Evolutionary conservation across 2,329 filamentous ascomycete genomes (phyloP).

Genomic region (Mollisiaceae sp.): DNA sequence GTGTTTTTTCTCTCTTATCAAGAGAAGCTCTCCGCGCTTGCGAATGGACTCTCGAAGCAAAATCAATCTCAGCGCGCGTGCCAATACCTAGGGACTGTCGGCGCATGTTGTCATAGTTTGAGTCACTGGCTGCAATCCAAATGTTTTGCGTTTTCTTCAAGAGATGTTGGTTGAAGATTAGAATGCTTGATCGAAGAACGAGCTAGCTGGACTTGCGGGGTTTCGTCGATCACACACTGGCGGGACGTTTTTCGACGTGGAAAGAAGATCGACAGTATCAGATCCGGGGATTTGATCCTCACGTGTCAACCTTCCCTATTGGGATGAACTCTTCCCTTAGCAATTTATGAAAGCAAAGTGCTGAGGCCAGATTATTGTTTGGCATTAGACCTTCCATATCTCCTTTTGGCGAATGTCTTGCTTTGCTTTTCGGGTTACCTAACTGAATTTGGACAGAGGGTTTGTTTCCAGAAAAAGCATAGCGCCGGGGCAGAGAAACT

Average conservation of each 20-base stretch:
- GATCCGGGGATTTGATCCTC: background rate
- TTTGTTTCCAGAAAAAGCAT: background rate
- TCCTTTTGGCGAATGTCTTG: background rate
- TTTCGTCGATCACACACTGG: background rate
- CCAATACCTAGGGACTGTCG: no score
- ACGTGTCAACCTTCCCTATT: background rate
- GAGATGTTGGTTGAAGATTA: background rate
- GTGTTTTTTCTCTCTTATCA: no score
- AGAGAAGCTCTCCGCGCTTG: no score
- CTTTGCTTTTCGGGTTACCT: background rate
- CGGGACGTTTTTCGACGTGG: background rate
- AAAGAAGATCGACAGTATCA: background rate
- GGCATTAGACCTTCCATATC: background rate
- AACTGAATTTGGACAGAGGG: background rate
- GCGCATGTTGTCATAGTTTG: no score
- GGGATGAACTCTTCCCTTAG: no score
- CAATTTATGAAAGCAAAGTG: no score
- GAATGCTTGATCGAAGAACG: background rate
- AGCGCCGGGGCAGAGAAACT: background rate
- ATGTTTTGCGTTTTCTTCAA: no score
- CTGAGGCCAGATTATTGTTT: no score
- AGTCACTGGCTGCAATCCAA: no score
- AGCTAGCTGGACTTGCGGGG: no score
- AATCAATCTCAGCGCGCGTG: no score
- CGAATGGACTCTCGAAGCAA: no score